A percentile compares a stretch with the other conserved stretches of the same genome.
Conservation (phyloP, 148 eudicot species). For the Limonium bicolor region DNA sequence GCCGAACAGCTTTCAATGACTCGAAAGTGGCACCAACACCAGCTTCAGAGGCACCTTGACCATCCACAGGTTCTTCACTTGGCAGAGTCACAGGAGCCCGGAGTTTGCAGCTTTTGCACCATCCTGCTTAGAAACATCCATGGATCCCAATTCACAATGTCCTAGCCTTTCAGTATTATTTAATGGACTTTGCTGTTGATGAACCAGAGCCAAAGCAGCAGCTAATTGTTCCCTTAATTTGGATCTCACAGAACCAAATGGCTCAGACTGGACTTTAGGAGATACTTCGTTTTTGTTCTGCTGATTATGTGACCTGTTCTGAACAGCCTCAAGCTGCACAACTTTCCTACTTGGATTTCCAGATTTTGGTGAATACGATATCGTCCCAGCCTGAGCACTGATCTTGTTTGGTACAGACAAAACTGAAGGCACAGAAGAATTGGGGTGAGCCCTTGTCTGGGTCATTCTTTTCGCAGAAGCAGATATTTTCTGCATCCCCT, state of each 20-base stretch:
- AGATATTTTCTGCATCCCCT: constrained; percentile 13
- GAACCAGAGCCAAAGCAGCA: constrained; percentile 60
- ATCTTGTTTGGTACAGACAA: constrained; percentile 13
- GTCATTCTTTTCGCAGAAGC: constrained; percentile 23
- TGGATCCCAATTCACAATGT: constrained; percentile 3
- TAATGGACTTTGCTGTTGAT: constrained; percentile 15
- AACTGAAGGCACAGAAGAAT: constrained; percentile 12
- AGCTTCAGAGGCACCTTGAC: constrained; percentile 10
- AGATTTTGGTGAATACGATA: constrained; percentile 13
- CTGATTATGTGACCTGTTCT: constrained; percentile 30
- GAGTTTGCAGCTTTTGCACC: constrained; percentile 12
- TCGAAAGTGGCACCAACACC: constrained; percentile 13
- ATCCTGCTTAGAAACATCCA: constrained; percentile 6
- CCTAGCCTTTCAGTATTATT: constrained; percentile 16
- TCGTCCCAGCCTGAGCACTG: constrained; percentile 11
- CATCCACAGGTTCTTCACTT: constrained; percentile 12
- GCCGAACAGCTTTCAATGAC: constrained; percentile 19
- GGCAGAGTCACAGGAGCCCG: constrained; percentile 9
- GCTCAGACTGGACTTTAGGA: constrained; percentile 28
- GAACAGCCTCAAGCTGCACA: constrained; percentile 28
- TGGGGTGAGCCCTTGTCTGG: constrained; percentile 12
- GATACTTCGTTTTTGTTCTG: constrained; percentile 29
- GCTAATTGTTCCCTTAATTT: constrained; percentile 88
- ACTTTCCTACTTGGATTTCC: constrained; percentile 30
- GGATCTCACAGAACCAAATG: constrained; percentile 62